Evolutionary conservation across 495 filamentous ascomycete genomes (phyloP), one percentile per base, ranked within the genome.

Genomic region (Neurospora tetrasperma): DNA sequence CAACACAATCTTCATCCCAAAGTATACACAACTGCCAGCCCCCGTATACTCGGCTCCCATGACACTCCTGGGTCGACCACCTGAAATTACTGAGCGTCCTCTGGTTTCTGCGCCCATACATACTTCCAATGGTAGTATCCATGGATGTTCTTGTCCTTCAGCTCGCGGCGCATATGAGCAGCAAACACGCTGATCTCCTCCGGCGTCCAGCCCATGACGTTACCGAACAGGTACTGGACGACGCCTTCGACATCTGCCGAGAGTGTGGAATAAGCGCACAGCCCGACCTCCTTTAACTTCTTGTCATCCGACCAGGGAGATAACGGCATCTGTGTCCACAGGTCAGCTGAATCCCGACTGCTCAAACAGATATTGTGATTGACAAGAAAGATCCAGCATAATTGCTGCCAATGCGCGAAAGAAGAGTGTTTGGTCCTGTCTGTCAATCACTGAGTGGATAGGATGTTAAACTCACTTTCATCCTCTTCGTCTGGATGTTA

Each of bases 91-190:
- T 31, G 23, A 14, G 54, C 23, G 6, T 62, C 54, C 54, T 62
- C 54, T 3, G 80, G 80, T 75, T 82, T 82, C 69, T 74, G 78
- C 20, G 77, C 80, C n/a, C 76, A 82, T 2, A 82, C 74, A 6
- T 79, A 62, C 10, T 78, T 76, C 74, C 76, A 70, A 18, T 72
- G 72, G 18, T 75, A 72, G n/a, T 71, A 42, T 1, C 70, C 40
- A 42, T 79, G 77, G 5, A 73, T 46, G 38, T 54, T 76, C 54
- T n/a, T 70, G 35, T 79, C 76, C 10, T 71, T 35, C 48, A 77
- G 71, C 73, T 79, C 74, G 12, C 20, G 31, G 35, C 76, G 71
- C 20, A 79, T 27, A 44, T 77, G 73, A 4, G 72, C 74, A 12
- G 71, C 14, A 44, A 74, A 79, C n/a, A 70, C 73, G 2, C 70